These are phyloP conservation scores for Craterostigma plantagineum DNA, from an alignment of 257 asterid genomes.

Conservation along the genomic window DNA sequence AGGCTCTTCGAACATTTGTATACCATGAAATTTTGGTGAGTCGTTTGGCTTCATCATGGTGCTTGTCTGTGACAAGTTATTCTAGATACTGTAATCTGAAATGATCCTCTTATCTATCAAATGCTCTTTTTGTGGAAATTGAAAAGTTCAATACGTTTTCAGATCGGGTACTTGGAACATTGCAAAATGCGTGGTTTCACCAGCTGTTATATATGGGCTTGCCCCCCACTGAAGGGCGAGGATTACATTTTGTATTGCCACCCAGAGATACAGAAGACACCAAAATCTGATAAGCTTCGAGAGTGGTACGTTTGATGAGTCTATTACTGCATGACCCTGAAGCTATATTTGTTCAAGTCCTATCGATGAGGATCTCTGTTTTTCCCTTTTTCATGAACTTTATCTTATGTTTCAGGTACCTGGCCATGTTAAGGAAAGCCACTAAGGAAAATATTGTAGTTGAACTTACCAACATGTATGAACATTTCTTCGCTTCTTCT, in stretches of 20 bases:
- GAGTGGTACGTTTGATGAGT: constrained; percentile 53
- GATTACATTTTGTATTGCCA: constrained; percentile 96
- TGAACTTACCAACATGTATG: constrained; percentile 73
- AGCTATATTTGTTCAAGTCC: background rate
- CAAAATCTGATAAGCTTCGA: constrained; percentile 92
- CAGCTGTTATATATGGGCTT: constrained; percentile 98
- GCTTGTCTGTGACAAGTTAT: too few relatives aligned
- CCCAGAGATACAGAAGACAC: constrained; percentile 98
- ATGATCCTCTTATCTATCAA: too few relatives aligned
- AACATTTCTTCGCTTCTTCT: constrained; percentile 68
- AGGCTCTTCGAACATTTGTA: constrained; percentile 93
- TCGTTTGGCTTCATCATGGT: constrained; percentile 5
- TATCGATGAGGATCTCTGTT: constrained; percentile 3
- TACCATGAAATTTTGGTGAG: constrained; percentile 94
- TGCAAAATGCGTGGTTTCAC: constrained; percentile 90
- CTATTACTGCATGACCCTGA: constrained; percentile 5
- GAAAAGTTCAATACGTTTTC: constrained; percentile 8
- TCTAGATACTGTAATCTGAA: too few relatives aligned
- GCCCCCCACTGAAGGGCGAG: constrained; percentile 96
- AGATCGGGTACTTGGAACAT: constrained; percentile 92
- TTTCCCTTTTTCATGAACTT: constrained; percentile 11
- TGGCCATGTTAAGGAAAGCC: constrained; percentile 87
- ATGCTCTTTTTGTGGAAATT: too few relatives aligned
- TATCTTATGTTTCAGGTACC: constrained; percentile 54
- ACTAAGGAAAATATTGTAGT: constrained; percentile 63